Evolutionary conservation across 805 yeast species (phyloP), one percentile per base, ranked within the genome.

Genomic region (Vanderwaltozyma tropicalis): DNA sequence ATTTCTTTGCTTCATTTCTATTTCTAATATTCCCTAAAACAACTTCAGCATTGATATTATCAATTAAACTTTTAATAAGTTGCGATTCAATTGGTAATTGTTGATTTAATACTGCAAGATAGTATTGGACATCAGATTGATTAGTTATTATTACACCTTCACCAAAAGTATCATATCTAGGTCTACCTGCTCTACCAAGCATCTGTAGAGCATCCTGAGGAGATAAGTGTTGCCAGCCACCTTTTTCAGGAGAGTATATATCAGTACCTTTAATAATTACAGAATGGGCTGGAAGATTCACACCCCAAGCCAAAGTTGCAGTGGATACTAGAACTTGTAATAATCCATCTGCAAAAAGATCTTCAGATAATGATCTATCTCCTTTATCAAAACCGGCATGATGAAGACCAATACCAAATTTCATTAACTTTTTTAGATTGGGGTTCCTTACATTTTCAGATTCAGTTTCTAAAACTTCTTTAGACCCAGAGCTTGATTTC

Each of bases 141-240:
- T 88, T 71, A 0, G 97, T 92, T 34, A 89, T 85, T 24, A 89
- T 84, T 3, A 89, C 77, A 64, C 97, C 98, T 49, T 85, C 95
- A 50, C 98, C 98, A 50, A 77, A 74, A 14, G 77, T 76, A 58
- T 89, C 98, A 61, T 81, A 92, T 37, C 96, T 69, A 0, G 98
- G 98, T 60, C 98, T 72, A 48, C 97, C 97, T 15, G 97, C 97
- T 65, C 97, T 76, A 27, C 97, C 97, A n/a, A 89, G 67, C 97
- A 89, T 89, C 62, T 89, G 98, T 9, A 89, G 59, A 28, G 89
- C 80, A 61, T 92, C 97, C 51, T 89, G 98, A 0, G 96, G 94
- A 0, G 95, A 80, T n/a, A 89, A 63, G 52, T 84, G 92, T 2
- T 76, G 76, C 96, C 97, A 89, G 6, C 73, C 63, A 38, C 96